Conservation (phyloP, 192 early-diverging fungal species). For the Coemansia sp. region DNA sequence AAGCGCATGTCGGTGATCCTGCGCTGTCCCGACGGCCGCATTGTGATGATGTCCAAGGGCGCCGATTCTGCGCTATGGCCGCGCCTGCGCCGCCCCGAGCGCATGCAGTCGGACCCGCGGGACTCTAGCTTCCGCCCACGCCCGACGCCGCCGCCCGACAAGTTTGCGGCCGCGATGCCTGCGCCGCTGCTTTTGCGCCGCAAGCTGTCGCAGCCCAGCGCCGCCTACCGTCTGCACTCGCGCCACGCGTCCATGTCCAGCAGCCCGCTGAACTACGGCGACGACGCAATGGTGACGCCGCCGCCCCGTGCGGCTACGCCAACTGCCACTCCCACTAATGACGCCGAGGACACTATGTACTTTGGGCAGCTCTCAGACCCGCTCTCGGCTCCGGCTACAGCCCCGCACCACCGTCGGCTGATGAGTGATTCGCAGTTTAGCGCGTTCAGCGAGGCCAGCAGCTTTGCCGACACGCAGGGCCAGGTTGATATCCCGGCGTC, state of each 20-base stretch:
- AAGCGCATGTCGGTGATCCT: slow-evolving; percentile 88
- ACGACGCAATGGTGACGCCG: not conserved
- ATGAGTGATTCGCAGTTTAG: slow-evolving; percentile 46
- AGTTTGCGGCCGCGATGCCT: not conserved
- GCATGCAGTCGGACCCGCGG: slow-evolving; percentile 13
- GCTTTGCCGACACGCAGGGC: slow-evolving; percentile 39
- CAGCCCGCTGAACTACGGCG: slow-evolving; percentile 1
- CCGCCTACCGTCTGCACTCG: slow-evolving; percentile 42
- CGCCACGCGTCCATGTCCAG: slow-evolving; percentile 40
- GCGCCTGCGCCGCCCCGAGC: slow-evolving; percentile 40
- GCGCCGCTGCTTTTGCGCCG: slow-evolving; percentile 10
- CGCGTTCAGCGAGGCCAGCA: slow-evolving; percentile 32
- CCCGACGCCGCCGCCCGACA: slow-evolving; percentile 8
- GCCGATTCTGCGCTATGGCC: slow-evolving; percentile 85
- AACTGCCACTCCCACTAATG: too few species aligned
- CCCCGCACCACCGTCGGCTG: slow-evolving; percentile 19
- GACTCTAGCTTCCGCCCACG: slow-evolving; percentile 30
- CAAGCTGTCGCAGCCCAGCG: slow-evolving; percentile 41
- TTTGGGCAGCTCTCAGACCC: slow-evolving; percentile 7
- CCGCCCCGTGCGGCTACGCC: too few species aligned
- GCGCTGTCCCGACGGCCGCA: slow-evolving; percentile 65
- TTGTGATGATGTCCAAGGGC: slow-evolving; percentile 83
- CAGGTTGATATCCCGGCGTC: slow-evolving; percentile 21
- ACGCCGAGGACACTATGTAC: slow-evolving; percentile 7
- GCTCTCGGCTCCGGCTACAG: not conserved